These are phyloP conservation scores for Schizophyllum commune DNA, from an alignment of 1,284 basidiomycete species.

Conservation along the genomic window DNA sequence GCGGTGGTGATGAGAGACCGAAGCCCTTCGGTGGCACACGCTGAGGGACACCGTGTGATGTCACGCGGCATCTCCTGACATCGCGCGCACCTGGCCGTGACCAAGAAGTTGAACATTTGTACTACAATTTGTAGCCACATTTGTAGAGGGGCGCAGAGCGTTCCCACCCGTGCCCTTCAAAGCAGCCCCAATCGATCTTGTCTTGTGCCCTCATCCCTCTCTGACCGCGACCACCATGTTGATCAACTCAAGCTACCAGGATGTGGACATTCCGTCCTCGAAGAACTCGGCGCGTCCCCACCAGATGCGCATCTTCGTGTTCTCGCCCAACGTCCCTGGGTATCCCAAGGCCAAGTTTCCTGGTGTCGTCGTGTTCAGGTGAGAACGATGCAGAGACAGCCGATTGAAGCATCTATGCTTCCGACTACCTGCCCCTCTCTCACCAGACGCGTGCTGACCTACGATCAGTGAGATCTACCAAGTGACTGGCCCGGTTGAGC, in stretches of 20 bases:
- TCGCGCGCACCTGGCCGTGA: not conserved
- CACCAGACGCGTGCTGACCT: not conserved
- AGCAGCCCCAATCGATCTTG: too few relatives aligned
- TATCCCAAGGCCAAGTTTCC: constrained; percentile 83
- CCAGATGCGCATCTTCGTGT: constrained; percentile 67
- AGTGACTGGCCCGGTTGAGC: constrained; percentile 80
- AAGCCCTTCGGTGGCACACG: too few relatives aligned
- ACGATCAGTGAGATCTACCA: constrained; percentile 71
- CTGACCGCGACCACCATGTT: constrained; percentile 46
- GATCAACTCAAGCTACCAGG: constrained; percentile 71
- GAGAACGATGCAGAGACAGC: constrained; percentile 36
- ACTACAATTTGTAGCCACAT: too few relatives aligned
- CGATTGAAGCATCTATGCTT: constrained; percentile 57
- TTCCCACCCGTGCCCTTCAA: too few relatives aligned
- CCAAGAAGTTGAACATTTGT: constrained; percentile 1
- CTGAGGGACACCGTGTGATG: too few relatives aligned
- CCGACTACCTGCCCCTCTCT: not conserved
- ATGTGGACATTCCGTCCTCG: constrained; percentile 51
- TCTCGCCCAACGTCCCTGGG: constrained; percentile 58
- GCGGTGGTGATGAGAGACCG: too few relatives aligned
- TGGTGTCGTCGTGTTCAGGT: constrained; percentile 24
- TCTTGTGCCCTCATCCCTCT: not conserved
- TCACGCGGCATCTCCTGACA: too few relatives aligned
- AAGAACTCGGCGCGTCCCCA: constrained; percentile 51
- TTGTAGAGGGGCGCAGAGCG: too few relatives aligned